Percentiles rank a stretch among this genome's conserved stretches.
Conservation (phyloP, 1,139 yeast genomes). For the Magnusiomyces tetraspermus region DNA sequence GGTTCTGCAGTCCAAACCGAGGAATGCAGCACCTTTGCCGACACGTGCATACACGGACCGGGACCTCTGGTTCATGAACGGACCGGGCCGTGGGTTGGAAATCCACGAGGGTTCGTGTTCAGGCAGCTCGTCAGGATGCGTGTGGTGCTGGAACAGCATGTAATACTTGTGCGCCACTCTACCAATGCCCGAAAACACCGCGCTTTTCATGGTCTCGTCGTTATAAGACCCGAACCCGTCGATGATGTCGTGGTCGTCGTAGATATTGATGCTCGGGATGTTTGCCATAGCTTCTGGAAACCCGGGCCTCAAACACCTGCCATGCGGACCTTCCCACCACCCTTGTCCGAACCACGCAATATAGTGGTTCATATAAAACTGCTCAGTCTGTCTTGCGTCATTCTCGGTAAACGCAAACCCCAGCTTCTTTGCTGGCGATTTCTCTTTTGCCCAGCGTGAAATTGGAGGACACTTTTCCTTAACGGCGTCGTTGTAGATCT, state of each 20-base stretch:
- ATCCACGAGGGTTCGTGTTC: constrained; percentile 30
- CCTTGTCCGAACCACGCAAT: constrained; percentile 86
- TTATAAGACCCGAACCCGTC: constrained; percentile 91
- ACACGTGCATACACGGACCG: constrained; percentile 63
- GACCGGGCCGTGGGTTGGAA: constrained; percentile 40
- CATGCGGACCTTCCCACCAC: constrained; percentile 62
- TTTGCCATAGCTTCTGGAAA: constrained; percentile 70
- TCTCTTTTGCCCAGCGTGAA: constrained; percentile 53
- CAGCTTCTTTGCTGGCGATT: constrained; percentile 41
- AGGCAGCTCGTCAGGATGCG: constrained; percentile 22
- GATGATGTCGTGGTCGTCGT: constrained; percentile 80
- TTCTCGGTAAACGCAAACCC: constrained; percentile 39
- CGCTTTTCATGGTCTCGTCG: constrained; percentile 62
- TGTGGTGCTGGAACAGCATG: constrained; percentile 72
- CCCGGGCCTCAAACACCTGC: constrained; percentile 53
- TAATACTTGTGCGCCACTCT: constrained; percentile 73
- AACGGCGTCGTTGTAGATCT: constrained; percentile 78
- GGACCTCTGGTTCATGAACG: constrained; percentile 53
- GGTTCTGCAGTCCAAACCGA: constrained; percentile 87
- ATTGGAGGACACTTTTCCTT: constrained; percentile 42
- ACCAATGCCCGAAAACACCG: constrained; percentile 63
- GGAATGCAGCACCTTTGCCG: constrained; percentile 61
- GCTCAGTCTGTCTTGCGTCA: constrained; percentile 46
- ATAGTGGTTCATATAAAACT: constrained; percentile 64
- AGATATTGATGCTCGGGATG: constrained; percentile 77